phyloP scores from a whole-genome alignment of 2,329 filamentous ascomycete genomes.

The Neoarthrinium moseri region DNA sequence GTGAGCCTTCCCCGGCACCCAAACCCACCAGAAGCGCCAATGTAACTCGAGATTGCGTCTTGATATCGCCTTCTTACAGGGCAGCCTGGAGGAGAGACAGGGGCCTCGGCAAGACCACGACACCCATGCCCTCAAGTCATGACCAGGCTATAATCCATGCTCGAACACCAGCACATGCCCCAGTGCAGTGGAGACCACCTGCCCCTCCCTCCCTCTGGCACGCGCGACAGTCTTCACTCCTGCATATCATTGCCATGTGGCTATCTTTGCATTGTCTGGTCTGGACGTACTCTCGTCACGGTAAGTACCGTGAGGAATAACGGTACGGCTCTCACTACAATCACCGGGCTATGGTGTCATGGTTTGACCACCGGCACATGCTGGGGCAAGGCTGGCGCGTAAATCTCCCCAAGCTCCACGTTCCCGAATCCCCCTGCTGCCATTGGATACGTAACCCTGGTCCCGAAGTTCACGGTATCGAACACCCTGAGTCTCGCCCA shows the following conservation, averaged over 20 bases:
- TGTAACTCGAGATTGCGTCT: constrained; percentile 6
- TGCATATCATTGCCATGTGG: constrained; percentile 7
- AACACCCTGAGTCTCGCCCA: neutral
- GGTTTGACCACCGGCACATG: neutral
- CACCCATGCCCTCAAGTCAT: neutral
- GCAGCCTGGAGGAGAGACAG: neutral
- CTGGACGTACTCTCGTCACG: neutral
- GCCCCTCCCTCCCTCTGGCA: neutral
- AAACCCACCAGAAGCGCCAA: constrained; percentile 1
- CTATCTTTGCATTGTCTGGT: neutral
- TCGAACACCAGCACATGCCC: neutral
- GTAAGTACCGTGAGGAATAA: neutral
- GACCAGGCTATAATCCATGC: neutral
- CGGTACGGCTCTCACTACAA: too few species aligned
- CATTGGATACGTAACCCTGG: neutral
- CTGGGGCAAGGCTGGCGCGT: neutral
- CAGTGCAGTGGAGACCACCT: neutral
- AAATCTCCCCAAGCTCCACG: neutral
- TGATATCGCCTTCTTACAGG: neutral
- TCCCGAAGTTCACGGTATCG: neutral
- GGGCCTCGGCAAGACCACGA: neutral
- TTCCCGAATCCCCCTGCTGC: neutral
- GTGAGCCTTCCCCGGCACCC: neutral
- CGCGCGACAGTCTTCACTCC: neutral
- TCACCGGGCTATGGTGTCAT: too few species aligned